Evolutionary conservation across 1,284 basidiomycete species (phyloP), one percentile per base, ranked within the genome.

Genomic region (Austroboletus novae-zelandiae): DNA sequence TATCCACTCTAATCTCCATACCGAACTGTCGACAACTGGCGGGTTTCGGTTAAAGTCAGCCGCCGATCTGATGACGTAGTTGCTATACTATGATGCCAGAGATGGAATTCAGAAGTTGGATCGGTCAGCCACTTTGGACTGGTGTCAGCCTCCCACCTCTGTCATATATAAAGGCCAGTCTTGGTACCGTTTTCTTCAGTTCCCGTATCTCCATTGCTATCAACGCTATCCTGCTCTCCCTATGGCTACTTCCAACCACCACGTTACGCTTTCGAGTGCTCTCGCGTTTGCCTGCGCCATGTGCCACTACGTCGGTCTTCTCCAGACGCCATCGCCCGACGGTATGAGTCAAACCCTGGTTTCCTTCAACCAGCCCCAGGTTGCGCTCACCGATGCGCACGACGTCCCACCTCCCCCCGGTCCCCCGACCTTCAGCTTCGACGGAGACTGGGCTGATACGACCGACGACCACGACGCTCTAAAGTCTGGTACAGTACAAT

Each of bases 171-270:
- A 8, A 60, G 46, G 36, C 35, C 25, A 17, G 23, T n/a, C 23
- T 15, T 17, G 7, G n/a, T 17, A 27, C 13, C 29, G 10, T 39
- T 11, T 29, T 43, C 47, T 18, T 43, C 32, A 44, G 31, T 46
- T 58, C 50, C 37, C 5, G 20, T 37, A 23, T 48, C 37, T 51
- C n/a, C 45, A 35, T 41, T 31, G 18, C 18, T n/a, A n/a, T 3
- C n/a, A 20, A 40, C 29, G 25, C 13, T 59, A 36, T 39, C 25
- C 43, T 18, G 40, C 36, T 43, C 31, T 47, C 14, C 23, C 23
- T 11, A 61, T 56, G 61, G 41, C 32, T 46, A 34, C 42, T 10
- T 40, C 54, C 29, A 31, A n/a, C 23, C 47, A 40, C 13, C 40
- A 52, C 32, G 13, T 46, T 39, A 31, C 29, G 20, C 25, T 43